phyloP scores from a whole-genome alignment of 2,329 filamentous ascomycete genomes.

The Clarireedia monteithiana region DNA sequence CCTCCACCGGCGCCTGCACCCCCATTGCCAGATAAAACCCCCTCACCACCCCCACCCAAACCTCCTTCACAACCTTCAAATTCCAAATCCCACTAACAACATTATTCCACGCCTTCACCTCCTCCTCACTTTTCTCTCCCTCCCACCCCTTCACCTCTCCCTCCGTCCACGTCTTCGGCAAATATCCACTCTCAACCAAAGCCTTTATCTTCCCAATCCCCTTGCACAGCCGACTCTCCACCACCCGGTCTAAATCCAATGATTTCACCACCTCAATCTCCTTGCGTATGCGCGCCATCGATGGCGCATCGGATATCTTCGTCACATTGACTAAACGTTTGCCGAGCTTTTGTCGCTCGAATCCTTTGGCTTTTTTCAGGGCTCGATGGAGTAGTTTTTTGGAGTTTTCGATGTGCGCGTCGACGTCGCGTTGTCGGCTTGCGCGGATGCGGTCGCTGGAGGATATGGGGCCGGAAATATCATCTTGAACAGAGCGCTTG shows the following conservation, averaged over 20 bases:
- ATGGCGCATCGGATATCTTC: conserved; percentile 37
- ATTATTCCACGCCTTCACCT: conserved; percentile 31
- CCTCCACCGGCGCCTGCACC: conserved; percentile 22
- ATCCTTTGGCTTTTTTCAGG: conserved; percentile 65
- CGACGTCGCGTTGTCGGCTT: conserved; percentile 32
- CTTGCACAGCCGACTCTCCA: conserved; percentile 40
- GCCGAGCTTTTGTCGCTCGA: conserved; percentile 67
- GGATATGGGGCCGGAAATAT: neutral
- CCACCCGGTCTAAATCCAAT: conserved; percentile 38
- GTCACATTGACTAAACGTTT: conserved; percentile 49
- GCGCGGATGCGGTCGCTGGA: conserved; percentile 25
- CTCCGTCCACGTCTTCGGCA: conserved; percentile 30
- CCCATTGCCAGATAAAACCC: conserved; percentile 26
- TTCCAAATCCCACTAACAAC: conserved; percentile 48
- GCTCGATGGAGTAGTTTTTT: conserved; percentile 56
- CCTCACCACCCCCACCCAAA: conserved; percentile 32
- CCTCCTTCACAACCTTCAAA: conserved; percentile 43
- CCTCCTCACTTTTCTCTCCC: conserved; percentile 1
- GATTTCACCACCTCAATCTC: conserved; percentile 47
- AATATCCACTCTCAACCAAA: conserved; percentile 36
- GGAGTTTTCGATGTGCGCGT: conserved; percentile 44
- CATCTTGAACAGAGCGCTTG: conserved; percentile 35
- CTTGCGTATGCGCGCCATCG: conserved; percentile 52
- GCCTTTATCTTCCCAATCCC: conserved; percentile 43
- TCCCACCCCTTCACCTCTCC: conserved; percentile 9